Percentiles rank a stretch among this genome's conserved stretches.
These are phyloP conservation scores for Oenanthe javanica DNA, from an alignment of 140 eudicot species.

Conservation along the genomic window DNA sequence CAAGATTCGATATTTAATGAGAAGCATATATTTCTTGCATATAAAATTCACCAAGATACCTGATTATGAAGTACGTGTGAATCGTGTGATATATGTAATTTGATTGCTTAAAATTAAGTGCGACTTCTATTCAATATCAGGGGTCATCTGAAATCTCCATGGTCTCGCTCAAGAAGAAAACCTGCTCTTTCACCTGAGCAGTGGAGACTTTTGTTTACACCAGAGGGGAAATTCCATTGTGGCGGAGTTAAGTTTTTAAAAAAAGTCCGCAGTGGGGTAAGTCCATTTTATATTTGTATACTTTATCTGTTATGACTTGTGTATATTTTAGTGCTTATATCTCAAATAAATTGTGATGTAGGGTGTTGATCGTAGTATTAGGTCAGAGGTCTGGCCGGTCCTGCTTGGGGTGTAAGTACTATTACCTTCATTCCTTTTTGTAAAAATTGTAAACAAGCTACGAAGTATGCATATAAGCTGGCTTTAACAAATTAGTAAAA, in stretches of 20 bases:
- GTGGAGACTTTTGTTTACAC: slow-evolving; percentile 44
- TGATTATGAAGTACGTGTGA: not conserved
- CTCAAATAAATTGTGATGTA: slow-evolving; percentile 12
- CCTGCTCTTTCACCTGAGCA: slow-evolving; percentile 36
- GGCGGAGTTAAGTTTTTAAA: slow-evolving; percentile 43
- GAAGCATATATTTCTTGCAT: too few relatives aligned
- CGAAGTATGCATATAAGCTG: not conserved
- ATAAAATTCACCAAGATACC: not conserved
- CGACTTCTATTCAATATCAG: slow-evolving; percentile 21
- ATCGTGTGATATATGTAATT: not conserved
- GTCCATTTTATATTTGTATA: slow-evolving; percentile 8
- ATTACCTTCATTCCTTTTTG: not conserved
- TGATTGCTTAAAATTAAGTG: not conserved
- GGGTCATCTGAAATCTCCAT: slow-evolving; percentile 56
- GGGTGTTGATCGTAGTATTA: slow-evolving; percentile 55
- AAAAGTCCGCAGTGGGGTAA: slow-evolving; percentile 57
- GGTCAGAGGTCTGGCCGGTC: slow-evolving; percentile 58
- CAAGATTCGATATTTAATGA: not conserved
- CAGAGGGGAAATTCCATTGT: slow-evolving; percentile 46
- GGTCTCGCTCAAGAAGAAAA: slow-evolving; percentile 57
- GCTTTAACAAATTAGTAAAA: not conserved
- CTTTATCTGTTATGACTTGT: not conserved
- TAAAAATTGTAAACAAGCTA: not conserved
- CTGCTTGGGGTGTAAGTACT: slow-evolving; percentile 53
- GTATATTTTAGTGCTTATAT: not conserved